Percentiles rank a stretch among this genome's conserved stretches.
These are phyloP conservation scores for Albatrellus ellisii DNA, from an alignment of 768 basidiomycete genomes.

Conservation along the genomic window DNA sequence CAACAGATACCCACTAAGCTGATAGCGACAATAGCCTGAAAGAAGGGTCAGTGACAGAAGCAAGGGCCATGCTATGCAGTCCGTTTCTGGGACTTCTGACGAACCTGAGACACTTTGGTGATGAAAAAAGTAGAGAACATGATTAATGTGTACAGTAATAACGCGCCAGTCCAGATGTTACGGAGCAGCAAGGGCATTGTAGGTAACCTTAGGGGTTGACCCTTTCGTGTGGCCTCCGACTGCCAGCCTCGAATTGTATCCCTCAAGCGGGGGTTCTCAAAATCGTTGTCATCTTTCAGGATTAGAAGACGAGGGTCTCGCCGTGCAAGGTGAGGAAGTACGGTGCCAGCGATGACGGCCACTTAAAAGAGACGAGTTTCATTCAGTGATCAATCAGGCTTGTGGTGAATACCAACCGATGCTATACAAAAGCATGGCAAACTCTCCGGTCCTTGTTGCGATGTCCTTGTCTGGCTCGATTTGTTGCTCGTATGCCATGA, in stretches of 20 bases:
- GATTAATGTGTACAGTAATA: constrained; percentile 66
- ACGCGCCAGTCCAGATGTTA: constrained; percentile 87
- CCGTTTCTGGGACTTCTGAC: too few species aligned
- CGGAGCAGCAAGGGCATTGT: constrained; percentile 84
- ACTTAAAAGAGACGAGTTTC: constrained; percentile 32
- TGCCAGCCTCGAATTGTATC: constrained; percentile 71
- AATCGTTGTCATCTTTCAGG: constrained; percentile 58
- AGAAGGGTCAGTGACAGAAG: neutral
- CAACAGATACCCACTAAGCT: constrained; percentile 85
- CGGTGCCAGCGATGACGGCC: constrained; percentile 68
- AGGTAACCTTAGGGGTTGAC: constrained; percentile 65
- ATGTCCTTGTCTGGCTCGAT: constrained; percentile 67
- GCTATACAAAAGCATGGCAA: constrained; percentile 86
- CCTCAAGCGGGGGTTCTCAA: constrained; percentile 57
- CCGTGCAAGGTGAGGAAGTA: constrained; percentile 70
- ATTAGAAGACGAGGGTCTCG: constrained; percentile 74
- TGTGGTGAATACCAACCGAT: constrained; percentile 42
- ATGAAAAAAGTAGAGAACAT: constrained; percentile 85
- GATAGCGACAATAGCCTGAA: constrained; percentile 72
- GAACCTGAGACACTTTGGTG: constrained; percentile 57
- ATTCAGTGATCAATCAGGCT: constrained; percentile 5
- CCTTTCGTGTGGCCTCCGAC: constrained; percentile 65
- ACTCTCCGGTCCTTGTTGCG: constrained; percentile 77
- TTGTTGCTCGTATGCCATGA: constrained; percentile 74
- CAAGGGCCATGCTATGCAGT: neutral